Conservation (phyloP, 352 stramenopile species). For the Phytophthora pini region DNA sequence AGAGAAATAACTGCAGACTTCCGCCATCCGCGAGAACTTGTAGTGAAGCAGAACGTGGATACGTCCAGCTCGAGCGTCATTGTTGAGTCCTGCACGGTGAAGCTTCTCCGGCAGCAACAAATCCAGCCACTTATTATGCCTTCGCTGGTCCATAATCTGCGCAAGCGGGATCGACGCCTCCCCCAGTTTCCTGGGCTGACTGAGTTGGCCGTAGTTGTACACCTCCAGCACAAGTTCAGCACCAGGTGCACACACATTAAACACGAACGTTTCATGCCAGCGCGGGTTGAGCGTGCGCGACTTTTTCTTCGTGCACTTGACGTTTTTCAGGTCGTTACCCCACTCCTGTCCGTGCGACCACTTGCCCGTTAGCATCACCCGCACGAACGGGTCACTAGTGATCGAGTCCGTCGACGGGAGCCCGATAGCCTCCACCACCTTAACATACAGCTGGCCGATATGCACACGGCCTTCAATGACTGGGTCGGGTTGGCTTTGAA, state of each 20-base stretch:
- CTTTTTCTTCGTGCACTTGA: slow-evolving; percentile 89
- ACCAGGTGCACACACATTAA: slow-evolving; percentile 87
- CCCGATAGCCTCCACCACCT: slow-evolving; percentile 86
- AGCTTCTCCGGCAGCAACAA: slow-evolving; percentile 81
- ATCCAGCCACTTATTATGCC: slow-evolving; percentile 90
- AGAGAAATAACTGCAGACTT: slow-evolving; percentile 85
- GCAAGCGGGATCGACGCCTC: slow-evolving; percentile 76
- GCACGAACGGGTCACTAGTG: slow-evolving; percentile 87
- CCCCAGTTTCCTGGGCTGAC: slow-evolving; percentile 84
- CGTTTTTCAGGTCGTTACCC: slow-evolving; percentile 81
- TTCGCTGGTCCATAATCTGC: slow-evolving; percentile 86
- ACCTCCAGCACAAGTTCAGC: slow-evolving; percentile 84
- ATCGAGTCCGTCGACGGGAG: slow-evolving; percentile 89
- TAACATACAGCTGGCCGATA: slow-evolving; percentile 88
- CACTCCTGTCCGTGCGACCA: slow-evolving; percentile 89
- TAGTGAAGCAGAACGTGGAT: slow-evolving; percentile 89
- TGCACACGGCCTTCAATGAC: slow-evolving; percentile 85
- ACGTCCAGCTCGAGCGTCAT: slow-evolving; percentile 77
- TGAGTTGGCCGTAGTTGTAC: slow-evolving; percentile 87
- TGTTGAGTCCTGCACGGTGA: slow-evolving; percentile 81
- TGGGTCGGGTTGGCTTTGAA: slow-evolving; percentile 73
- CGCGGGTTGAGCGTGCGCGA: slow-evolving; percentile 85
- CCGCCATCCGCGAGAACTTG: slow-evolving; percentile 87
- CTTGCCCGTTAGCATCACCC: slow-evolving; percentile 84
- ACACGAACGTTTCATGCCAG: slow-evolving; percentile 90